Conservation (phyloP, 768 basidiomycete species). For the Termitomyces heimii region DNA sequence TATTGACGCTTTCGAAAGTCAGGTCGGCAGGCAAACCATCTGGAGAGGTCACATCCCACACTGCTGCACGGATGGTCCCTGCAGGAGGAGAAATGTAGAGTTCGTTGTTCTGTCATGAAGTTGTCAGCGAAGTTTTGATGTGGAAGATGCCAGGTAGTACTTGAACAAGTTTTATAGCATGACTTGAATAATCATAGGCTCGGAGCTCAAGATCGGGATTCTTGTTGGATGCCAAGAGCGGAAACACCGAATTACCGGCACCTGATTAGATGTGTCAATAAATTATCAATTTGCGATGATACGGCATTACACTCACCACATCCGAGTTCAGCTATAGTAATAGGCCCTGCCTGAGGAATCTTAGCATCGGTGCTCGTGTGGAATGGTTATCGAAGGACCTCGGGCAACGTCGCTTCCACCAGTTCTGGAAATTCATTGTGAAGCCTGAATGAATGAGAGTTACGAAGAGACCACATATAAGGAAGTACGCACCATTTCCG, state of each 20-base stretch:
- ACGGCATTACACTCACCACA: constrained; percentile 56
- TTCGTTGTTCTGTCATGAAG: constrained; percentile 50
- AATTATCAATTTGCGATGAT: neutral
- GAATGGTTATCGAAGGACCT: constrained; percentile 33
- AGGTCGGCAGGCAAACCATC: constrained; percentile 57
- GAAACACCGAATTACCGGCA: constrained; percentile 93
- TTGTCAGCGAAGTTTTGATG: neutral
- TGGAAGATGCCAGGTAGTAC: constrained; percentile 28
- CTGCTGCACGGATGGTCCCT: constrained; percentile 71
- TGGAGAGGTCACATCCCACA: constrained; percentile 85
- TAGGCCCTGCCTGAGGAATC: constrained; percentile 61
- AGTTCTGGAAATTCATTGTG: constrained; percentile 95
- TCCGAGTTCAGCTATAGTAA: constrained; percentile 81
- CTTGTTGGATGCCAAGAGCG: constrained; percentile 73
- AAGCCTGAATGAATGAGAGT: constrained; percentile 45
- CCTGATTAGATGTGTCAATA: constrained; percentile 35
- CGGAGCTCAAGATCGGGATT: constrained; percentile 71
- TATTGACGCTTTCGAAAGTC: constrained; percentile 70
- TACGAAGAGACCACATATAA: neutral
- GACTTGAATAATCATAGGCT: constrained; percentile 88
- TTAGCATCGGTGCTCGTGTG: constrained; percentile 7
- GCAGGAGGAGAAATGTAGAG: constrained; percentile 61
- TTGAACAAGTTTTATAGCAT: constrained; percentile 88
- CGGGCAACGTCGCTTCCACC: constrained; percentile 56
- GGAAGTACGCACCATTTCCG: constrained; percentile 64